Percentiles rank a stretch among this genome's conserved stretches.
Conservation (phyloP, 495 filamentous ascomycete species). For the Penicillium simplicissimum region DNA sequence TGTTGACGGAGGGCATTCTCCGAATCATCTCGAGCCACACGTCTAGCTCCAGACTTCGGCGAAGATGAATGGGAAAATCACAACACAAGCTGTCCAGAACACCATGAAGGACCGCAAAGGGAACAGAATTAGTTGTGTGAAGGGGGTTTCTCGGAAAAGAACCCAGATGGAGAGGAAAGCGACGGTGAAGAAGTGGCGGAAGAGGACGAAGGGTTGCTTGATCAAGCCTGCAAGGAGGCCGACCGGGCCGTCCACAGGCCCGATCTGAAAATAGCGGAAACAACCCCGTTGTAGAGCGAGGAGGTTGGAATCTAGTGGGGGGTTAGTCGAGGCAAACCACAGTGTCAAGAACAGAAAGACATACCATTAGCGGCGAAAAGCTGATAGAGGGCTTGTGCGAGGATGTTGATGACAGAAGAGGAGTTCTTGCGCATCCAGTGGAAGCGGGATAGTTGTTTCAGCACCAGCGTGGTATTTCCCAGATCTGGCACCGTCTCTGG, state of each 20-base stretch:
- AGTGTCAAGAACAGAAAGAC: conserved; percentile 14
- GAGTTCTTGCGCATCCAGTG: conserved; percentile 85
- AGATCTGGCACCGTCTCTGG: conserved; percentile 67
- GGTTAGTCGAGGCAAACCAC: conserved; percentile 5
- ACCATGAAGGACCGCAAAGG: conserved; percentile 63
- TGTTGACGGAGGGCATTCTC: too few relatives aligned
- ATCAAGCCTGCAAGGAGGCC: conserved; percentile 84
- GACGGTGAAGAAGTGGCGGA: conserved; percentile 93
- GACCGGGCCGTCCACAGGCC: conserved; percentile 73
- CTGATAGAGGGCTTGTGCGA: conserved; percentile 86
- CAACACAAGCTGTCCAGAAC: conserved; percentile 84
- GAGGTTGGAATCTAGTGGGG: conserved; percentile 61
- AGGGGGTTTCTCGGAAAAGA: conserved; percentile 55
- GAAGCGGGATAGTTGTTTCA: conserved; percentile 70
- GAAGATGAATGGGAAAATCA: conserved; percentile 81
- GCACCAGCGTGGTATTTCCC: conserved; percentile 62
- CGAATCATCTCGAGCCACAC: not conserved
- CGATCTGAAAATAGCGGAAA: conserved; percentile 87
- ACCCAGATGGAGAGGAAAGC: conserved; percentile 88
- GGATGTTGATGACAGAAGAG: conserved; percentile 89
- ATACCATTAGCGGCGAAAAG: conserved; percentile 84
- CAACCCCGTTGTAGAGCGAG: conserved; percentile 83
- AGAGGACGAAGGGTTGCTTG: conserved; percentile 72
- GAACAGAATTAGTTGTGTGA: conserved; percentile 61
- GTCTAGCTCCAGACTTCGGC: conserved; percentile 37